phyloP scores from a whole-genome alignment of 225 moss, liverwort and hornwort species.

The Takakia lepidozioides region DNA sequence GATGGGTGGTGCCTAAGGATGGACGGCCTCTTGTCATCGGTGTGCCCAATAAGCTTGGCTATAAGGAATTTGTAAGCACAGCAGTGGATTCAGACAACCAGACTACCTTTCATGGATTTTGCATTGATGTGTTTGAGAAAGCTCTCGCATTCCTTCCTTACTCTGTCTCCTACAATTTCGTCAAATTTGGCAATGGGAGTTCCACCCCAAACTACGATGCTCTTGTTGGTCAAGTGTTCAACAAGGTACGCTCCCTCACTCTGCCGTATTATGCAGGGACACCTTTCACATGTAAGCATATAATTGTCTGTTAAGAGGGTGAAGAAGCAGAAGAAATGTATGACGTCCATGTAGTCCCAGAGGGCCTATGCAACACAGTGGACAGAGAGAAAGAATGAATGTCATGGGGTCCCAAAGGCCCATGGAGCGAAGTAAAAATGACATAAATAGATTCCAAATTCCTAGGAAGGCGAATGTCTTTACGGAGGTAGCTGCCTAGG shows the following conservation, averaged over 20 bases:
- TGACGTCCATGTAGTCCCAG: no score
- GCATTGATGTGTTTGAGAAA: slow-evolving; percentile 76
- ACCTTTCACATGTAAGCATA: no score
- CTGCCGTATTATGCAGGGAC: no score
- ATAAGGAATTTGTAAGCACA: slow-evolving; percentile 62
- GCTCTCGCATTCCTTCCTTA: slow-evolving; percentile 72
- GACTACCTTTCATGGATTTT: slow-evolving; percentile 69
- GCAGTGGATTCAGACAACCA: slow-evolving; percentile 27
- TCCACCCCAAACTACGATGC: slow-evolving; percentile 64
- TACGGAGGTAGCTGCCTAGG: no score
- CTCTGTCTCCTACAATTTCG: slow-evolving; percentile 57
- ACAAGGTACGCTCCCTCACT: slow-evolving; percentile 44
- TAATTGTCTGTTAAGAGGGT: no score
- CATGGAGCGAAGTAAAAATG: no score
- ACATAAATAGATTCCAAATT: no score
- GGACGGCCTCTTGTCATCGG: slow-evolving; percentile 72
- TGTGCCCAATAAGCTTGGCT: slow-evolving; percentile 79
- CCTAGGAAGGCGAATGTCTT: no score
- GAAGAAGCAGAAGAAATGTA: no score
- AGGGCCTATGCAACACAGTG: no score
- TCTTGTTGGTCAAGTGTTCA: slow-evolving; percentile 57
- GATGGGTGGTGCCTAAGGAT: slow-evolving; percentile 82
- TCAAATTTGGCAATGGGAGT: slow-evolving; percentile 68
- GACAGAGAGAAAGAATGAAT: no score
- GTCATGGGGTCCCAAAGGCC: no score